Percentiles rank a stretch among this genome's conserved stretches.
Conservation (phyloP, 129 eudicot species). For the Gnaphalium uliginosum region DNA sequence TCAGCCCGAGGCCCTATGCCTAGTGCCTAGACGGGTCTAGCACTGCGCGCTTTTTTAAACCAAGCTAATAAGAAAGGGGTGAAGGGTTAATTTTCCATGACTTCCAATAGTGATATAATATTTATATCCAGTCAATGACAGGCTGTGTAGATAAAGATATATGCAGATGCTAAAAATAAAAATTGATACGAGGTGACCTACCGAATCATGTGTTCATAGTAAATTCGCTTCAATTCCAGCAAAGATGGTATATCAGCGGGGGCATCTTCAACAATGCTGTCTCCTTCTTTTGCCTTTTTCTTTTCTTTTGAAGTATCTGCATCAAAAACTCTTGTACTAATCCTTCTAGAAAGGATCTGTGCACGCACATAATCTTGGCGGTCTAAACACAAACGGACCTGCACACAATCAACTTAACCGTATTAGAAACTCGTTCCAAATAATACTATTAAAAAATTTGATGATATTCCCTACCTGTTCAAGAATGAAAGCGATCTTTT, state of each 20-base stretch:
- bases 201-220: constrained; percentile 87
- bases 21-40: too few species aligned
- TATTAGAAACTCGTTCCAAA: neutral
- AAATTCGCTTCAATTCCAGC: constrained; percentile 71
- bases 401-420: neutral
- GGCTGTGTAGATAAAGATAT: too few species aligned
- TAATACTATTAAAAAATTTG: neutral
- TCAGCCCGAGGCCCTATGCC: too few species aligned
- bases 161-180: neutral
- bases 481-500: constrained; percentile 82
- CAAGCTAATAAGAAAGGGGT: too few species aligned
- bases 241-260: constrained; percentile 84
- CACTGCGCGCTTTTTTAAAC: too few species aligned
- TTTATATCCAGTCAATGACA: too few species aligned
- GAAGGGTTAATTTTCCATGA: too few species aligned
- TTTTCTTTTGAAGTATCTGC: constrained; percentile 76
- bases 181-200: constrained; percentile 18
- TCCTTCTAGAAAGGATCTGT: constrained; percentile 92
- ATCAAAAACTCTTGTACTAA: constrained; percentile 92
- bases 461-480: constrained; percentile 62
- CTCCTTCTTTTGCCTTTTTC: constrained; percentile 85
- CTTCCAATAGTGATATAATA: too few species aligned
- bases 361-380: constrained; percentile 93
- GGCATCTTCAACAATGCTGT: constrained; percentile 74
- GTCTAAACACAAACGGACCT: constrained; percentile 94